Evolutionary conservation across 2,329 filamentous ascomycete genomes (phyloP).

Genomic region (Penicillium brevicompactum): DNA sequence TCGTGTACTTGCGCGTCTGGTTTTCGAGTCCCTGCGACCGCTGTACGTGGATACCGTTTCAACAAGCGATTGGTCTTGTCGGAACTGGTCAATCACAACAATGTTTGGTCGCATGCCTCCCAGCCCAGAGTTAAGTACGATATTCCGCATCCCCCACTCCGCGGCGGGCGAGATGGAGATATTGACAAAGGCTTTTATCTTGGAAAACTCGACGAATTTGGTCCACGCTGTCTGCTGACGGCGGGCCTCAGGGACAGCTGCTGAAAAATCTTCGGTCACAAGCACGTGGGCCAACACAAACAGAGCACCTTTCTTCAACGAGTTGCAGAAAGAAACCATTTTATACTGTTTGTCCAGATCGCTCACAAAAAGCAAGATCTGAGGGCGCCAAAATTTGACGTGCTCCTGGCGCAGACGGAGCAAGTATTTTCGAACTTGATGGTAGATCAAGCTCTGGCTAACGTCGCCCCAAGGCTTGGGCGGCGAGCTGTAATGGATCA

Average conservation of each 20-base stretch:
- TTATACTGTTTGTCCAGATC: constrained; percentile 79
- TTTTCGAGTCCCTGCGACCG: constrained; percentile 27
- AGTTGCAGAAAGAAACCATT: constrained; percentile 88
- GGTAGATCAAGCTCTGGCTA: constrained; percentile 84
- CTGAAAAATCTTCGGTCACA: constrained; percentile 78
- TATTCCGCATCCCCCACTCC: constrained; percentile 82
- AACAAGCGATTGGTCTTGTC: constrained; percentile 60
- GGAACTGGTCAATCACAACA: constrained; percentile 75
- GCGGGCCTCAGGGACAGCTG: constrained; percentile 77
- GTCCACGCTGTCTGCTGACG: constrained; percentile 81
- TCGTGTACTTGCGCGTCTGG: constrained; percentile 17
- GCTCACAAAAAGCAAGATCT: constrained; percentile 82
- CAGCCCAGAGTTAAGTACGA: constrained; percentile 77
- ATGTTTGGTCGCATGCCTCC: constrained; percentile 91
- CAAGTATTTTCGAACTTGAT: constrained; percentile 84
- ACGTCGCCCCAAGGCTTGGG: constrained; percentile 91
- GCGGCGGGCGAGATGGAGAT: constrained; percentile 79
- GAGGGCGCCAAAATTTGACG: constrained; percentile 91
- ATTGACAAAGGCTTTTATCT: constrained; percentile 87
- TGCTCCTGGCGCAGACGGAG: constrained; percentile 82
- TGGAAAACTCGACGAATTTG: constrained; percentile 82
- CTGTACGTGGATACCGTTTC: constrained; percentile 56
- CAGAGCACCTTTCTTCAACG: constrained; percentile 80
- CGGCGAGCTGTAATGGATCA: constrained; percentile 83
- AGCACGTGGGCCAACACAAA: constrained; percentile 89